Base-by-base conservation (phyloP, 352 stramenopile species). In the Phytophthora pseudosyringae region DNA sequence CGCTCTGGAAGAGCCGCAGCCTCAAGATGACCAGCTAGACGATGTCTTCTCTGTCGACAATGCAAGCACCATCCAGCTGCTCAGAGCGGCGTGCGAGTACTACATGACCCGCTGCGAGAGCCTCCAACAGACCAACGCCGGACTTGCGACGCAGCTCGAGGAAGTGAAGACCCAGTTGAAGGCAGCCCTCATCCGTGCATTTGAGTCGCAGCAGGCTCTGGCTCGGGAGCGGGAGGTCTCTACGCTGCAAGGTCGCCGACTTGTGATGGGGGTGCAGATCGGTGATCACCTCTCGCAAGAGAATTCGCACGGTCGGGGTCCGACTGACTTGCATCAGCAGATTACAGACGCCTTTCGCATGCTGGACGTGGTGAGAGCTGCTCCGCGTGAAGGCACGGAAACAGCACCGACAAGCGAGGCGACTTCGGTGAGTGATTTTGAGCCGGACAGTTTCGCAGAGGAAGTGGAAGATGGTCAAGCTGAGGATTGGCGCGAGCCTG, bases 21-120 rank as follows among this genome's bases (percentile, higher is more conserved):
- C 45, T 38, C 41, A 64, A 66, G 26, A 59, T 39, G 32, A 12
- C 33, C 16, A 36, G 25, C 16, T 64, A 3, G 29, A 60, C 35
- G 52, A 53, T 46, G 52, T 43, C 29, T 41, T 71, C 16, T 26
- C 49, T 59, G 13, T 58, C 21, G 35, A 60, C 7, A 54, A 63
- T 38, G 41, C 28, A n/a, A 62, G 48, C 12, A 66, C 64, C 9
- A 38, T 64, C 12, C 46, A 76, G 31, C 41, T 70, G 35, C 64
- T 80, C n/a, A 67, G 40, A 57, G 33, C 53, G 13, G 63, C 56
- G 10, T 71, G 68, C 28, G 65, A 77, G 29, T 64, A 52, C 46
- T 73, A 78, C 50, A 73, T 77, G 57, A 29, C 12, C 25, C 56
- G 65, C 13, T 66, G 69, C 35, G 46, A 71, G 5, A 49, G 56